Evolutionary conservation across 176 grass and related monocot species (phyloP).

Genomic region (Raddia guianensis): DNA sequence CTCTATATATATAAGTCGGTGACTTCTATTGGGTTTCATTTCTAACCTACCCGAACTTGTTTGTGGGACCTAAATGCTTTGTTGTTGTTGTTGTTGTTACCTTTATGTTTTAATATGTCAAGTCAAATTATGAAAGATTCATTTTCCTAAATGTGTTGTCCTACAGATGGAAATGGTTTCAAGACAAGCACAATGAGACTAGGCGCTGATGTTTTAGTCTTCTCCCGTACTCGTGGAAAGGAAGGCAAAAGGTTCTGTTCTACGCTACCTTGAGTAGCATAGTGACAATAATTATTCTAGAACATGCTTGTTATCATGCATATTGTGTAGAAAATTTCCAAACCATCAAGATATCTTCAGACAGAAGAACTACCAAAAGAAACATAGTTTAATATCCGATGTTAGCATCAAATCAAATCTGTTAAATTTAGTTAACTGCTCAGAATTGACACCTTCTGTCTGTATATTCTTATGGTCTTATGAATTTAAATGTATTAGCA

Average conservation of each 20-base stretch:
- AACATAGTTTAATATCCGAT: background rate
- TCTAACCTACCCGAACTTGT: too few species aligned
- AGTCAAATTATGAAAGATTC: constrained; percentile 32
- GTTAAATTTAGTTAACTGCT: constrained; percentile 22
- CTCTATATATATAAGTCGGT: too few species aligned
- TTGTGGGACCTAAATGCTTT: too few species aligned
- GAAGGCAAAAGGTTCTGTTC: constrained; percentile 68
- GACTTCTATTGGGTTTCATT: too few species aligned
- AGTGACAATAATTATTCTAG: constrained; percentile 23
- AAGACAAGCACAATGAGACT: constrained; percentile 99
- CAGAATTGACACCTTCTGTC: background rate
- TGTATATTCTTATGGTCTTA: constrained; percentile 4
- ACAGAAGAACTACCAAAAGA: background rate
- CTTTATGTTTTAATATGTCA: constrained; percentile 13
- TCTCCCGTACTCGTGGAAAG: constrained; percentile 75
- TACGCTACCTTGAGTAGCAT: constrained; percentile 21
- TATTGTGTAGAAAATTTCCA: constrained; percentile 17
- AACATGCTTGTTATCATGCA: constrained; percentile 35
- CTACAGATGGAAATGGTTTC: constrained; percentile 96
- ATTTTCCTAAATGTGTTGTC: constrained; percentile 38
- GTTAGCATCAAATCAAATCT: constrained; percentile 22
- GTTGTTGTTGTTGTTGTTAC: constrained; percentile 14
- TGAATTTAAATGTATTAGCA: constrained; percentile 15
- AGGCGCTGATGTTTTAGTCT: constrained; percentile 94
- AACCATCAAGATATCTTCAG: constrained; percentile 4